These are phyloP conservation scores for Neopestalotiopsis clavispora DNA, from an alignment of 2,329 filamentous ascomycete genomes.

Conservation along the genomic window DNA sequence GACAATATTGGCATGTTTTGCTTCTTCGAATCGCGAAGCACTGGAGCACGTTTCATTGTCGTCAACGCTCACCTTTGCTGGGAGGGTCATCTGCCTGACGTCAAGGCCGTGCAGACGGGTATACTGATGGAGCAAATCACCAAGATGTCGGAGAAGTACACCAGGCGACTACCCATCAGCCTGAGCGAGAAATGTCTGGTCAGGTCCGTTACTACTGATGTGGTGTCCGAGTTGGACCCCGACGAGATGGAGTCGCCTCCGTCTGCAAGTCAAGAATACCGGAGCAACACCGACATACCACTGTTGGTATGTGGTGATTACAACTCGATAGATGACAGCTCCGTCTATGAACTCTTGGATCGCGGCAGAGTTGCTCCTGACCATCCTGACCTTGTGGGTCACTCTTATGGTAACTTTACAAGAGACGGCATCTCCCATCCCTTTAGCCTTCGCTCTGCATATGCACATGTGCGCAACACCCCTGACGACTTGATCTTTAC, in stretches of 20 bases:
- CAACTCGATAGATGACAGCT: constrained; percentile 87
- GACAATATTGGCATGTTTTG: constrained; percentile 94
- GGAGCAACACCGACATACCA: constrained; percentile 85
- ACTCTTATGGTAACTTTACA: constrained; percentile 93
- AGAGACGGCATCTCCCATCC: constrained; percentile 91
- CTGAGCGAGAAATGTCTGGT: constrained; percentile 79
- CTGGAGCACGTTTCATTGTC: constrained; percentile 89
- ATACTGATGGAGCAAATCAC: constrained; percentile 93
- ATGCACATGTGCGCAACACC: constrained; percentile 80
- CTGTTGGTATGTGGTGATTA: constrained; percentile 93
- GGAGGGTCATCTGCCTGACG: constrained; percentile 89
- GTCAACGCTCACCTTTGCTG: constrained; percentile 95
- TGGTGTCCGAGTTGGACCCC: constrained; percentile 50
- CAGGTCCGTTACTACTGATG: constrained; percentile 48
- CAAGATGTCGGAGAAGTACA: constrained; percentile 84
- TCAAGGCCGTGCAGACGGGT: constrained; percentile 95
- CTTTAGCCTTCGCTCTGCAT: constrained; percentile 91
- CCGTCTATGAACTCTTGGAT: constrained; percentile 88
- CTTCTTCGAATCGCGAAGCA: constrained; percentile 90
- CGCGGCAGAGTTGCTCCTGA: constrained; percentile 78
- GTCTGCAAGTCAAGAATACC: constrained; percentile 84
- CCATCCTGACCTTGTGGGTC: constrained; percentile 79
- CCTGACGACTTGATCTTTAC: constrained; percentile 89
- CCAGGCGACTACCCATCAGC: constrained; percentile 68
- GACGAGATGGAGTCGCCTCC: constrained; percentile 65